A percentile compares a stretch with the other conserved stretches of the same genome.
These are phyloP conservation scores for Pueraria montana DNA, from an alignment of 306 rosid genomes.

Conservation along the genomic window DNA sequence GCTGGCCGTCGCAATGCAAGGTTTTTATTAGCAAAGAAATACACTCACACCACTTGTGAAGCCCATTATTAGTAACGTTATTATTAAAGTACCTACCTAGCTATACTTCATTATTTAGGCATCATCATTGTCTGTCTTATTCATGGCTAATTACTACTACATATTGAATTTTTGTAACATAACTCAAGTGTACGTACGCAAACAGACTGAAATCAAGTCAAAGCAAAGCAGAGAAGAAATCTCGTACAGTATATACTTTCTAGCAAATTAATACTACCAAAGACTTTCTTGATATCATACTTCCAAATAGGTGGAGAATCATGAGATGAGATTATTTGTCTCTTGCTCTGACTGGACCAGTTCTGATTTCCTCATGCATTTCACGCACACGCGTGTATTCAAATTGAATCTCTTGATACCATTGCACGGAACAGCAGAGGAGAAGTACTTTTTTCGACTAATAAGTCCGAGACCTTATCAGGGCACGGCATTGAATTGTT, in stretches of 20 bases:
- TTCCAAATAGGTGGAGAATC: not conserved
- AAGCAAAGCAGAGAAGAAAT: not conserved
- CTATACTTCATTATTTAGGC: not conserved
- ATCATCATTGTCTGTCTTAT: constrained; percentile 16
- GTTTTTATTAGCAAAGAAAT: not conserved
- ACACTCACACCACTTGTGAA: not conserved
- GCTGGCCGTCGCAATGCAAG: not conserved
- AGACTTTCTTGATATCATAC: not conserved
- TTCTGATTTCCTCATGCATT: too few relatives aligned
- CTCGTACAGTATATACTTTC: too few relatives aligned
- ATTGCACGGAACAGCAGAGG: too few relatives aligned
- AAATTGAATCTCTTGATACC: too few relatives aligned
- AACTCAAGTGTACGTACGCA: not conserved
- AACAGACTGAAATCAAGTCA: constrained; percentile 10
- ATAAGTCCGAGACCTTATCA: too few relatives aligned
- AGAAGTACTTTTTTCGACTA: too few relatives aligned
- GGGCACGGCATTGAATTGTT: too few relatives aligned
- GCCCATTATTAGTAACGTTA: not conserved
- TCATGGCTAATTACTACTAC: not conserved
- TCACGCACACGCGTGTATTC: too few relatives aligned
- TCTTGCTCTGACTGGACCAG: too few relatives aligned
- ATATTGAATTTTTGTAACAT: not conserved
- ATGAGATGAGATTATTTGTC: not conserved
- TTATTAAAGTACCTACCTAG: not conserved
- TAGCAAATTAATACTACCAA: too few relatives aligned